phyloP scores from a whole-genome alignment of 768 basidiomycete genomes.

The Leccinum rimulosum region DNA sequence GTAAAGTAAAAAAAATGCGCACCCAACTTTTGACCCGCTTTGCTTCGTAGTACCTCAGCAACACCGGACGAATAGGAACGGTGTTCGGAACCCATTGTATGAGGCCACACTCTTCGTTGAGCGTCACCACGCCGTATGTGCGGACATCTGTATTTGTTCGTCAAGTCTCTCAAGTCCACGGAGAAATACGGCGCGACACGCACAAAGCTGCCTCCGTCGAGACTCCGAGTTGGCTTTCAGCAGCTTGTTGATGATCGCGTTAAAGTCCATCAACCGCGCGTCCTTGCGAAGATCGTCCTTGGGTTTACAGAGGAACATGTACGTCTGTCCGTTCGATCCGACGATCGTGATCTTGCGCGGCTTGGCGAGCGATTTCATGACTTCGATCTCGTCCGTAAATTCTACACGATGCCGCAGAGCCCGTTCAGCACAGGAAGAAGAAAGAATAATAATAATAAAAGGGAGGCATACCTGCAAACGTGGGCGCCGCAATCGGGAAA shows the following conservation, averaged over 20 bases:
- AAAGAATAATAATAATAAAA: no score
- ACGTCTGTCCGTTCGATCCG: constrained; percentile 78
- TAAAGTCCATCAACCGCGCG: constrained; percentile 96
- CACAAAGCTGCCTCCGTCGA: constrained; percentile 84
- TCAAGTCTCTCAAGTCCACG: background rate
- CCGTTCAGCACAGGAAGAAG: background rate
- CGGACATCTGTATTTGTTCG: constrained; percentile 62
- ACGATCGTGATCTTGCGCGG: constrained; percentile 87
- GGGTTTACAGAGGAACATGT: constrained; percentile 94
- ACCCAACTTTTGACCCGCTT: constrained; percentile 50
- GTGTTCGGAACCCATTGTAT: constrained; percentile 99
- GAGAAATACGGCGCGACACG: constrained; percentile 29
- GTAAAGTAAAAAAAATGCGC: constrained; percentile 17
- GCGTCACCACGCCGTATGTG: constrained; percentile 96
- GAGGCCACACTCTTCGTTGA: constrained; percentile 96
- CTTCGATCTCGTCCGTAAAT: constrained; percentile 77
- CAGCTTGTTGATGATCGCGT: constrained; percentile 94
- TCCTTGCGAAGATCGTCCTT: constrained; percentile 98
- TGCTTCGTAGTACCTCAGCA: constrained; percentile 64
- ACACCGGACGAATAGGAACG: constrained; percentile 71
- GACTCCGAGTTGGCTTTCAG: constrained; percentile 93
- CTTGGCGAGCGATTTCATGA: constrained; percentile 90
- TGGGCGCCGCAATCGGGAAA: constrained; percentile 74
- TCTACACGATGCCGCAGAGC: constrained; percentile 38
- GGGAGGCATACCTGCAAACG: constrained; percentile 56